Evolutionary conservation across 305 asterid genomes (phyloP).

Genomic region (Nicotiana rustica): DNA sequence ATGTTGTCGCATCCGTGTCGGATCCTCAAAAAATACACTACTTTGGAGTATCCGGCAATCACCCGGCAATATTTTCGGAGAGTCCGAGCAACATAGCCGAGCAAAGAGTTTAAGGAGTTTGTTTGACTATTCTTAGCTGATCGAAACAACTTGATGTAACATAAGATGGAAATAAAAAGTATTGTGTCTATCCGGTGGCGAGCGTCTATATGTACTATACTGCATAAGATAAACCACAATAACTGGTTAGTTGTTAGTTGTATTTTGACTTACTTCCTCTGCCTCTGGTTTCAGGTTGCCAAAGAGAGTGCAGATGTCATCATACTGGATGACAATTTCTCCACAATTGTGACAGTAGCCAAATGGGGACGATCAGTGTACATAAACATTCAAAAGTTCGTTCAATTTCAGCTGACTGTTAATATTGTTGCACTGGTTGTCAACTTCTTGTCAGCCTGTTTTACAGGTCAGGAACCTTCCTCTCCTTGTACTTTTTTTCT

Average conservation of each 20-base stretch:
- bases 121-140: not conserved
- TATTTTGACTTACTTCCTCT: not conserved
- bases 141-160: not conserved
- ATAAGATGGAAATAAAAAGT: not conserved
- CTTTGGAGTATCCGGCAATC: too few species aligned
- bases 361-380: constrained; percentile 98
- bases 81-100: not conserved
- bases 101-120: not conserved
- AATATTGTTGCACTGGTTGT: constrained; percentile 83
- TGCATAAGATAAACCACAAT: not conserved
- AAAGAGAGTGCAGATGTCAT: constrained; percentile 98
- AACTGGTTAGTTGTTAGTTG: constrained; percentile 4
- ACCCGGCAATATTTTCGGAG: too few species aligned
- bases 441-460: constrained; percentile 88
- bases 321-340: constrained; percentile 92
- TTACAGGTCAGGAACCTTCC: constrained; percentile 59
- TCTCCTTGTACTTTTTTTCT: not conserved
- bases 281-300: constrained; percentile 67
- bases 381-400: constrained; percentile 90
- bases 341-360: constrained; percentile 91
- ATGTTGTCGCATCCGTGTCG: too few species aligned
- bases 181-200: not conserved
- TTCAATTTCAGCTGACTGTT: constrained; percentile 97
- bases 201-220: not conserved
- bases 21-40: too few species aligned